These are phyloP conservation scores for Suillus alpinus DNA, from an alignment of 768 basidiomycete genomes.

Conservation along the genomic window DNA sequence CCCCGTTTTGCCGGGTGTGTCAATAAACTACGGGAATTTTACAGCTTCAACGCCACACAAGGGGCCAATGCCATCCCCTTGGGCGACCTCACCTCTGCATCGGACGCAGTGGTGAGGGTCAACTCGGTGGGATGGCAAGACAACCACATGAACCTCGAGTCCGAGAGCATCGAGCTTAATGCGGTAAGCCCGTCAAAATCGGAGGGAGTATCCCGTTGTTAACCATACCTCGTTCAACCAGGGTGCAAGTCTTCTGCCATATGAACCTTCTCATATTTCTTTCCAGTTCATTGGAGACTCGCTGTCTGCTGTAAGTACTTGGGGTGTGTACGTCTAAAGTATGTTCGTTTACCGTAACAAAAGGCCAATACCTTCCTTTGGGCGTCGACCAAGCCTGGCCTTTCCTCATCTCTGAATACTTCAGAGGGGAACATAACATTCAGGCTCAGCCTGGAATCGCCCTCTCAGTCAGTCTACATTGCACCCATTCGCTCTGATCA, in stretches of 20 bases:
- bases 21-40: slow-evolving; percentile 46
- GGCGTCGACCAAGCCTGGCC: slow-evolving; percentile 60
- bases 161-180: slow-evolving; percentile 46
- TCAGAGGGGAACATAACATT: slow-evolving; percentile 51
- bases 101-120: slow-evolving; percentile 37
- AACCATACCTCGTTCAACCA: slow-evolving; percentile 14
- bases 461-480: slow-evolving; percentile 33
- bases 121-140: slow-evolving; percentile 60
- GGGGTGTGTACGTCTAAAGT: neutral
- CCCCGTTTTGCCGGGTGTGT: slow-evolving; percentile 47
- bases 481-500: neutral
- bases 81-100: neutral
- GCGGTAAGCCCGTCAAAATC: slow-evolving; percentile 24
- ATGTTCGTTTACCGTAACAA: neutral
- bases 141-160: slow-evolving; percentile 53
- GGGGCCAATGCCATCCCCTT: slow-evolving; percentile 47
- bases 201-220: neutral
- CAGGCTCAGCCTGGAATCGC: slow-evolving; percentile 56
- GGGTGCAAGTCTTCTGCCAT: slow-evolving; percentile 47
- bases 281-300: slow-evolving; percentile 63
- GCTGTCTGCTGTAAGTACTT: slow-evolving; percentile 44
- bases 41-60: slow-evolving; percentile 43
- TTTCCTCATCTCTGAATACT: slow-evolving; percentile 47
- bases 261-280: slow-evolving; percentile 40
- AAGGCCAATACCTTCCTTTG: slow-evolving; percentile 54